A percentile compares a stretch with the other conserved stretches of the same genome.
Evolutionary conservation across 441 rosid genomes (phyloP).

Genomic region (Syzygium syzygioides): DNA sequence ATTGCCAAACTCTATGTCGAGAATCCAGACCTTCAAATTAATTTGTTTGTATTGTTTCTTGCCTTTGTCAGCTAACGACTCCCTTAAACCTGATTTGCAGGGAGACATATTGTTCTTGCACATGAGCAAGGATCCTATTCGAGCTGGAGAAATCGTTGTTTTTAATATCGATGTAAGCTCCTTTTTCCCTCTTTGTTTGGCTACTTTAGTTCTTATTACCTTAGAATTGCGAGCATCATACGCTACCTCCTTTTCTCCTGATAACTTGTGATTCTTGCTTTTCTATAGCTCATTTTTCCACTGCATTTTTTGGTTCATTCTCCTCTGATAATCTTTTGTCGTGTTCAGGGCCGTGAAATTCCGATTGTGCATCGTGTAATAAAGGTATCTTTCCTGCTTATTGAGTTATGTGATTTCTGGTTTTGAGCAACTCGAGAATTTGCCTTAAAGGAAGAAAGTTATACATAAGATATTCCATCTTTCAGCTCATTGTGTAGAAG

Average conservation of each 20-base stretch:
- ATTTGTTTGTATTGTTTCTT: background rate
- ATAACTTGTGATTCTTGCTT: background rate
- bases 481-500: background rate
- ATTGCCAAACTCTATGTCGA: background rate
- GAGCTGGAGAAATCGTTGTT: conserved; percentile 84
- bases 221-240: background rate
- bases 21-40: background rate
- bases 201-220: background rate
- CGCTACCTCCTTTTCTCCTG: background rate
- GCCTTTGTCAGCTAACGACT: background rate
- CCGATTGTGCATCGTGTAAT: conserved; percentile 90
- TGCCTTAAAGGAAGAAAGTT: background rate
- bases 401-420: background rate
- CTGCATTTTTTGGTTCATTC: conserved; percentile 5
- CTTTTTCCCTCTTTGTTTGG: background rate
- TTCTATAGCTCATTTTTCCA: background rate
- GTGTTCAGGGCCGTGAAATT: conserved; percentile 51
- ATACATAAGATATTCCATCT: background rate
- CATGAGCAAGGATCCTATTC: conserved; percentile 75
- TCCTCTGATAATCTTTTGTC: background rate
- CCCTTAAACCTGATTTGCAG: conserved; percentile 29
- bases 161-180: conserved; percentile 56
- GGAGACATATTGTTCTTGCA: conserved; percentile 81
- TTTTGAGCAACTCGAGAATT: background rate
- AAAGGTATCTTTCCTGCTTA: conserved; percentile 36